phyloP scores from a whole-genome alignment of 805 yeast species.

The Teunomyces kruisii region DNA sequence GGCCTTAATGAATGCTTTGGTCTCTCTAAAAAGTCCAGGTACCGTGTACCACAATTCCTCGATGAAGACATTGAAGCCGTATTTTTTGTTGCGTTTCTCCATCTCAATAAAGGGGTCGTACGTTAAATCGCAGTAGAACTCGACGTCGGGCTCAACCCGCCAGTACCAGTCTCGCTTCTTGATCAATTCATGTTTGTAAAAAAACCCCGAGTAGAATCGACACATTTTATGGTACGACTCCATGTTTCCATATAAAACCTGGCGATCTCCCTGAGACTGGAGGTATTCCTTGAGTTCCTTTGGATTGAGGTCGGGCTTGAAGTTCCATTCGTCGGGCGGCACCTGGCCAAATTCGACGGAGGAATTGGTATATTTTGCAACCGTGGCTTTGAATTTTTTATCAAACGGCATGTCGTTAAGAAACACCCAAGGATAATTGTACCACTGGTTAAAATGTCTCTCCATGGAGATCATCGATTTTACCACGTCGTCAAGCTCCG shows the following conservation, averaged over 20 bases:
- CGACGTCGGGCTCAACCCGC: conserved; percentile 93
- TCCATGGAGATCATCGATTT: conserved; percentile 74
- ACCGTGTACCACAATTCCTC: conserved; percentile 79
- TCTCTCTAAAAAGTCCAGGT: conserved; percentile 75
- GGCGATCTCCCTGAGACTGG: conserved; percentile 76
- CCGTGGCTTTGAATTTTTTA: conserved; percentile 57
- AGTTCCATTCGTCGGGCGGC: conserved; percentile 64
- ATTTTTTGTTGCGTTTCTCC: conserved; percentile 65
- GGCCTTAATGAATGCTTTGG: conserved; percentile 58
- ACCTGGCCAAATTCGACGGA: conserved; percentile 72
- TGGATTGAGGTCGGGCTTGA: conserved; percentile 41
- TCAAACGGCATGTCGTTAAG: conserved; percentile 77
- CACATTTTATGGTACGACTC: conserved; percentile 93
- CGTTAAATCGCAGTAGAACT: conserved; percentile 85
- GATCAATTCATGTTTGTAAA: conserved; percentile 77
- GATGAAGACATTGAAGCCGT: conserved; percentile 82
- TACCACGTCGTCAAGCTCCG: conserved; percentile 73
- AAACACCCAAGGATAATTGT: conserved; percentile 88
- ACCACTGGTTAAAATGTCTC: conserved; percentile 91
- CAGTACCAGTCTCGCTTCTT: conserved; percentile 83
- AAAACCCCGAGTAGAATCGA: conserved; percentile 82
- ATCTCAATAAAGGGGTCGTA: conserved; percentile 89
- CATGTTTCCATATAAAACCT: conserved; percentile 79
- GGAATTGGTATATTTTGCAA: conserved; percentile 55
- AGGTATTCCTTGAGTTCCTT: conserved; percentile 55